Conservation (phyloP, 768 basidiomycete genomes). For the Hortiboletus flavorubellus region DNA sequence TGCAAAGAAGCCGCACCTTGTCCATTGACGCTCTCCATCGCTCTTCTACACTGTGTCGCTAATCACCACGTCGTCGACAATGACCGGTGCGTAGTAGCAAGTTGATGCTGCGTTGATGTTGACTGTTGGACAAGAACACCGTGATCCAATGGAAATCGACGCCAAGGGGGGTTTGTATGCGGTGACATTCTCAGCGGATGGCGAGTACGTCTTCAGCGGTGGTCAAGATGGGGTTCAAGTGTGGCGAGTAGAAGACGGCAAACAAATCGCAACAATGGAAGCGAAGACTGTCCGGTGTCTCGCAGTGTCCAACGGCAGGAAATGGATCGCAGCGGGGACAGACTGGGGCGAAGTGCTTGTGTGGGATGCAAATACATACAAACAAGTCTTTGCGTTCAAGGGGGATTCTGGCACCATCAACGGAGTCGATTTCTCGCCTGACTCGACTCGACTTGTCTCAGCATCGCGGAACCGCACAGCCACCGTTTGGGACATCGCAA, state of each 20-base stretch:
- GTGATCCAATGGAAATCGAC: neutral
- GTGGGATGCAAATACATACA: neutral
- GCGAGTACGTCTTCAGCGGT: neutral
- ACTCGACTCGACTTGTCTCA: neutral
- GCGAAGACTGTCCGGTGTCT: neutral
- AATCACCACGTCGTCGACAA: neutral
- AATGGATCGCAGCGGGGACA: neutral
- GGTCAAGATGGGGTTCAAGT: too few species aligned
- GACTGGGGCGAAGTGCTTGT: neutral
- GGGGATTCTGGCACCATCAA: too few species aligned
- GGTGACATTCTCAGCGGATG: neutral
- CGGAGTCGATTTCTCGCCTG: conserved; percentile 3
- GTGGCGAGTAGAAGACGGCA: neutral
- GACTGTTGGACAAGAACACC: neutral
- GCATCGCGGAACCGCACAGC: neutral
- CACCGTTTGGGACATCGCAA: neutral
- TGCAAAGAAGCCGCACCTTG: neutral
- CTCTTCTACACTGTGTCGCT: neutral
- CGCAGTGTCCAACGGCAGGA: neutral
- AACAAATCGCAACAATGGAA: neutral
- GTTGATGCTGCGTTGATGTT: neutral
- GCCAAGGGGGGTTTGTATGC: too few species aligned
- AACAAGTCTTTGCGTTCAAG: neutral
- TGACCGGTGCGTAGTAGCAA: neutral
- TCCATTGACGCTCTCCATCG: neutral